Percentiles rank a stretch among this genome's conserved stretches.
Conservation (phyloP, 345 rosid genomes). For the Pugionium dolabratum region DNA sequence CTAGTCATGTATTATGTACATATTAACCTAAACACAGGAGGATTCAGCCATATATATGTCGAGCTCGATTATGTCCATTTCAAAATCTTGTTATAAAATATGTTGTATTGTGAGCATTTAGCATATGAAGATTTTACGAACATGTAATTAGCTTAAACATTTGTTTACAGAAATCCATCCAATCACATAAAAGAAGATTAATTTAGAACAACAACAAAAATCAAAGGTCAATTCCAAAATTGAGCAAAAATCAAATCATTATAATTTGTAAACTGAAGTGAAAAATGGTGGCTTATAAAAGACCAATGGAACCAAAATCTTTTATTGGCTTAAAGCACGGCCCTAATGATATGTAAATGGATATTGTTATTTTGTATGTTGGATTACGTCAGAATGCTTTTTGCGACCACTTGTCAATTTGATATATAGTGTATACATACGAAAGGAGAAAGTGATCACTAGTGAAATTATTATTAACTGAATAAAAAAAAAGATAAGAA, state of each 20-base stretch:
- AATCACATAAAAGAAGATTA: too few relatives aligned
- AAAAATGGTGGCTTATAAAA: too few relatives aligned
- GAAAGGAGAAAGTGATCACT: background rate
- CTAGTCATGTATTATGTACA: slow-evolving; percentile 28
- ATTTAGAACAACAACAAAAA: too few relatives aligned
- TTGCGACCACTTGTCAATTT: background rate
- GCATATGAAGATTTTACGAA: background rate
- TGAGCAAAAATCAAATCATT: too few relatives aligned
- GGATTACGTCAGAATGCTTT: slow-evolving; percentile 16
- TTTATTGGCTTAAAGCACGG: too few relatives aligned
- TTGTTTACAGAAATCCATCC: too few relatives aligned
- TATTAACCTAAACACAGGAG: background rate
- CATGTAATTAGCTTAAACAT: background rate
- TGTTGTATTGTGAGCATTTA: background rate
- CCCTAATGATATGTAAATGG: too few relatives aligned
- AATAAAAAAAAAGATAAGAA: slow-evolving; percentile 4
- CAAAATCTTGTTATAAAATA: background rate
- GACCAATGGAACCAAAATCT: too few relatives aligned
- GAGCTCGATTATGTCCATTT: background rate
- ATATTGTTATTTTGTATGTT: slow-evolving; percentile 13
- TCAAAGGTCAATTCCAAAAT: too few relatives aligned
- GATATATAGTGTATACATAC: background rate
- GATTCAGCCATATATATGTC: slow-evolving; percentile 1
- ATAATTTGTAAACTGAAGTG: too few relatives aligned
- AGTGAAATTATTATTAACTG: background rate